Evolutionary conservation across 805 yeast genomes (phyloP), one percentile per base, ranked within the genome.

Genomic region (Helenozyma rhizophorensis): DNA sequence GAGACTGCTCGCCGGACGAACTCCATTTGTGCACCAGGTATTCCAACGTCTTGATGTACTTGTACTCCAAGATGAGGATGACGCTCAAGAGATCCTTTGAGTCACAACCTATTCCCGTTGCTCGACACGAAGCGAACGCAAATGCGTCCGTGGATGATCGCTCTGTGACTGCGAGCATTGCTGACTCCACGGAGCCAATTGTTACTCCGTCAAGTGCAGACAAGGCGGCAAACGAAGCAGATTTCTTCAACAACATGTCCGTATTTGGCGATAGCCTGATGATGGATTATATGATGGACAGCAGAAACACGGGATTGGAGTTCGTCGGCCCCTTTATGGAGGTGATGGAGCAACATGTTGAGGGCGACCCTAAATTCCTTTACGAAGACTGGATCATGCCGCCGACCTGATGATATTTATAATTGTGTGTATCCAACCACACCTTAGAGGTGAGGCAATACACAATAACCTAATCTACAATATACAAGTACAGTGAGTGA

Each of bases 1-100:
- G 87, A 36, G 94, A 84, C 47, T 83, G 95, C 16, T 75, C 95
- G 1, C 96, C 96, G 0, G 96, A 88, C 58, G 94, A 86, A 43
- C 63, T 88, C 24, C 96, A 88, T 60, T 63, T 88, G 21, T 82
- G 94, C 53, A 77, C 85, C 0, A 62, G 94, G 30, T 86, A 86
- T 50, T 79, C 88, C 9, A 81, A 84, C 10, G 82, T 83, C 32
- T 59, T 86, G 47, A 71, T 83, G 78, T 84, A 78, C 47, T 62
- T 86, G 26, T 83, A 87, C 42, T 75, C 84, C 3, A 87, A 84
- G 52, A 77, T 83, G 78, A 80, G 75, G 48, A 63, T 73, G 11
- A 65, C 69, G 16, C 51, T 65, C 8, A 65, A 56, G 27, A 45
- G 41, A 12, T 32, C 32, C 14, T 25, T n/a, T n/a, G n/a, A n/a